Percentiles rank a stretch among this genome's conserved stretches.
Conservation (phyloP, 441 rosid species). For the Jatropha podagrica region DNA sequence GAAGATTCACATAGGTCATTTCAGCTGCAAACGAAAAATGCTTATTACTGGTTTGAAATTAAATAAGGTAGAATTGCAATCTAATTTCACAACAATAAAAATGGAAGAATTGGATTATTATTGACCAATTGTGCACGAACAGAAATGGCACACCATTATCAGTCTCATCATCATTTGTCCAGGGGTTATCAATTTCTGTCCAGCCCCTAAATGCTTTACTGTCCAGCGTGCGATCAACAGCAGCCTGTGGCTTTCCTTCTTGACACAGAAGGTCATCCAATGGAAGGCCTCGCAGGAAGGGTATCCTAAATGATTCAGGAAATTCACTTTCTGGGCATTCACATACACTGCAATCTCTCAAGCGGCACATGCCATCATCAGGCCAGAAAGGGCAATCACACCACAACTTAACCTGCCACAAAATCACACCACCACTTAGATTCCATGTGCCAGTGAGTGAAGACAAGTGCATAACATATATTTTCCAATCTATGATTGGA, state of each 20-base stretch:
- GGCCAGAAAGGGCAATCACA: slow-evolving; percentile 98
- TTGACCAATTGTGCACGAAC: slow-evolving; percentile 1
- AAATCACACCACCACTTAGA: background rate
- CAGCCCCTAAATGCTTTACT: slow-evolving; percentile 73
- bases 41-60: slow-evolving; percentile 14
- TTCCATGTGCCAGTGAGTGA: background rate
- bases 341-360: slow-evolving; percentile 91
- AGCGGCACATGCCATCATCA: slow-evolving; percentile 95
- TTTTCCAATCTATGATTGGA: background rate
- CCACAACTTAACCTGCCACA: slow-evolving; percentile 81
- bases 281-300: slow-evolving; percentile 48
- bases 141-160: slow-evolving; percentile 55
- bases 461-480: background rate
- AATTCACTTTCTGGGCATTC: slow-evolving; percentile 94
- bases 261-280: slow-evolving; percentile 69
- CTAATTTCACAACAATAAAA: background rate
- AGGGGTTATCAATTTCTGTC: slow-evolving; percentile 87
- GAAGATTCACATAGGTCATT: slow-evolving; percentile 95
- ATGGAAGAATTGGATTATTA: background rate
- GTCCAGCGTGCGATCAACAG: slow-evolving; percentile 83
- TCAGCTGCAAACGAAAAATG: slow-evolving; percentile 53
- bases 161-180: slow-evolving; percentile 95
- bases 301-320: slow-evolving; percentile 68
- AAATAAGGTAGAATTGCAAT: background rate
- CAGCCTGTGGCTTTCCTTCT: slow-evolving; percentile 91